phyloP scores from a whole-genome alignment of 768 basidiomycete species.

The Lentinula guzmanii region DNA sequence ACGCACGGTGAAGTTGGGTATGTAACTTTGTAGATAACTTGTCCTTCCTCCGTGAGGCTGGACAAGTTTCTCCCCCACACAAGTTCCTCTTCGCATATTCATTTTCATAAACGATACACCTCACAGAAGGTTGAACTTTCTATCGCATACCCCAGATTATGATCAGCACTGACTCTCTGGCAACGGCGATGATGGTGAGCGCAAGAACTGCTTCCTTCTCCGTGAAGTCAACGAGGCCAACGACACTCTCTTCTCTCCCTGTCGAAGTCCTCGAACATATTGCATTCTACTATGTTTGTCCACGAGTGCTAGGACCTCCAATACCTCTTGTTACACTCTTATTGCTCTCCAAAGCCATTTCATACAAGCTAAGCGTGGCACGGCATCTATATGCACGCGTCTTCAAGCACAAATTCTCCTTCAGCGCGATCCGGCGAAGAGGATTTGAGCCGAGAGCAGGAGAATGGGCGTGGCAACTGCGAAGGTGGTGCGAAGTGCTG shows the following conservation, averaged over 20 bases:
- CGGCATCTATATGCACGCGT: slow-evolving; percentile 45
- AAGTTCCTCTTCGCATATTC: background rate
- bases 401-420: slow-evolving; percentile 54
- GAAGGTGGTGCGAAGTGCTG: slow-evolving; percentile 31
- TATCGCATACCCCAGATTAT: background rate
- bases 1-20: background rate
- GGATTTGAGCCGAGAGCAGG: slow-evolving; percentile 28
- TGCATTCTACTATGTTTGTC: slow-evolving; percentile 38
- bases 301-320: slow-evolving; percentile 40
- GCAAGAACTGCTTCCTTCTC: background rate
- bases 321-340: slow-evolving; percentile 41
- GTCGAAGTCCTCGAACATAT: slow-evolving; percentile 43
- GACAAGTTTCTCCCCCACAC: background rate
- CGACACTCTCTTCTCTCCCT: slow-evolving; percentile 29
- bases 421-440: slow-evolving; percentile 43
- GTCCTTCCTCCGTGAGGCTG: background rate
- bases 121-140: background rate
- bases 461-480: slow-evolving; percentile 30
- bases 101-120: background rate
- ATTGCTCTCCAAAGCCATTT: slow-evolving; percentile 32
- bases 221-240: background rate
- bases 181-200: background rate
- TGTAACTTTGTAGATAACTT: background rate
- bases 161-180: background rate
- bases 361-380: slow-evolving; percentile 26